Base-by-base conservation (phyloP, 345 rosid genomes). In the Hevea brasiliensis region DNA sequence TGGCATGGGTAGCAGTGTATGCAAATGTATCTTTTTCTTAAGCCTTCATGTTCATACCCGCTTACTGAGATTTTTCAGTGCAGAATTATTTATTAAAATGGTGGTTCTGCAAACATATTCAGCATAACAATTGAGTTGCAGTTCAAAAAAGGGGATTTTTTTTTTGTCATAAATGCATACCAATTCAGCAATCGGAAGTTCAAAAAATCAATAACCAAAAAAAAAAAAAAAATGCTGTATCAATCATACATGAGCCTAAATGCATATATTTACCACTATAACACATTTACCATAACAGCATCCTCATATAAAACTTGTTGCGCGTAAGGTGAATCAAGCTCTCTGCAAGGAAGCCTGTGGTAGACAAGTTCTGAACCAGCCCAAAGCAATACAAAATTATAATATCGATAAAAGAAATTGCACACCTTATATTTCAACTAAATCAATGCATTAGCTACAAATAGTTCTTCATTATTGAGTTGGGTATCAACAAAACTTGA, bases 321-420 rank as follows among this genome's bases (percentile, higher is more conserved):
- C 65, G 65, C 59, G 81, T 81, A 80, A 15, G 89, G 96, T 9
- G 88, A 84, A 26, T 88, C 91, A 12, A 87, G 97, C 85, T 89
- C 98, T 79, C 86, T 85, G 97, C 98, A 92, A 11, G 98, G 97
- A 77, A 87, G 87, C 86, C 97, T 88, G 76, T 85, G 87, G 80
- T 94, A 92, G 24, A 86, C 82, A 72, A 92, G 78, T 72, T 84
- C 83, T 6, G 88, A 89, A 79, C 86, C 89, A 78, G 29, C 83
- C 77, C 97, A 89, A 68, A 35, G 50, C 7, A 44, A 76, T 8
- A 65, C 72, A 59, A 68, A 8, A 37, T 13, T 3, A 48, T 21
- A 27, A 50, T 17, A 62, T 74, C 26, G 35, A 11, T 45, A 45
- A 17, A 54, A 20, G 37, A 2, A 54, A 3, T 64, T 23, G 15